Evolutionary conservation across 129 eudicot species (phyloP).

Genomic region (Oenanthe sinensis): DNA sequence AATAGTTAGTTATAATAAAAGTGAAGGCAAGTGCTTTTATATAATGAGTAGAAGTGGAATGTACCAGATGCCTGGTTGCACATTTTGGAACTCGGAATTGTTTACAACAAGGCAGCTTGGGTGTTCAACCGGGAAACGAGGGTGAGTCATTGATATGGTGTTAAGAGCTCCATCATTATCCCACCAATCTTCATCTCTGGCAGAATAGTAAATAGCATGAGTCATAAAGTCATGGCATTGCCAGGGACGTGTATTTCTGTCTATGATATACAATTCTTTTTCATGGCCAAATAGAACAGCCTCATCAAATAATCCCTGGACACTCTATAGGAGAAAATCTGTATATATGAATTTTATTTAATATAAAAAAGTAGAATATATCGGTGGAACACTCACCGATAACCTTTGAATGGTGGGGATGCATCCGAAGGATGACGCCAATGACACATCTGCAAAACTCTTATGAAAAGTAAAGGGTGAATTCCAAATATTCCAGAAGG

Average conservation of each 20-base stretch:
- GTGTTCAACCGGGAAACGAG: constrained; percentile 83
- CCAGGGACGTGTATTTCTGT: background rate
- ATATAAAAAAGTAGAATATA: background rate
- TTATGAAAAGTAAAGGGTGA: constrained; percentile 74
- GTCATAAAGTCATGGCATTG: background rate
- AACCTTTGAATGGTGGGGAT: constrained; percentile 86
- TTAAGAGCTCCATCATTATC: constrained; percentile 96
- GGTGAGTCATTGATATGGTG: constrained; percentile 89
- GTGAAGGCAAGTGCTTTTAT: background rate
- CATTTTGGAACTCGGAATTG: constrained; percentile 80
- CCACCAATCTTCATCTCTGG: constrained; percentile 99
- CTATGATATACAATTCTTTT: background rate
- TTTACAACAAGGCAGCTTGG: constrained; percentile 60
- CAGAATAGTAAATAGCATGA: constrained; percentile 1
- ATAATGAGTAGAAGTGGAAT: constrained; percentile 10
- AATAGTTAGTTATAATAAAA: background rate
- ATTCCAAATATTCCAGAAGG: constrained; percentile 75
- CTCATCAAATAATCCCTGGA: background rate
- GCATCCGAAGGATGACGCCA: constrained; percentile 87
- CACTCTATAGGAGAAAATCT: background rate
- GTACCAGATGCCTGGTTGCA: constrained; percentile 94
- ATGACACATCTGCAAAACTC: constrained; percentile 87
- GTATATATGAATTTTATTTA: background rate
- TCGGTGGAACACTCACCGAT: constrained; percentile 36
- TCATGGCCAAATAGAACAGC: background rate